phyloP scores from a whole-genome alignment of 2,329 filamentous ascomycete genomes.

The Metarhizium robertsii region DNA sequence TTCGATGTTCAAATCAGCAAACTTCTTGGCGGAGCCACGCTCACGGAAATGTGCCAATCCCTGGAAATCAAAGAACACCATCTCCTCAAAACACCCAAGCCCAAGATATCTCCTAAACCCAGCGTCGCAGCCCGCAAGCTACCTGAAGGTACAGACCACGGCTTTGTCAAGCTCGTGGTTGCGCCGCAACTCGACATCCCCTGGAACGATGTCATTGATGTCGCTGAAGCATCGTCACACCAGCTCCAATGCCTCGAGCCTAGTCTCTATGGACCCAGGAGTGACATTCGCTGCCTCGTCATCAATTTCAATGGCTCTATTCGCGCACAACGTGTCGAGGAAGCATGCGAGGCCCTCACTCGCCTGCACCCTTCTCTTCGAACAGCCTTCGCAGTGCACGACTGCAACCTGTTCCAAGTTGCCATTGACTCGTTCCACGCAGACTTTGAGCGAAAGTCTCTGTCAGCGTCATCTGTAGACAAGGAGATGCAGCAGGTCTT shows the following conservation, averaged over 20 bases:
- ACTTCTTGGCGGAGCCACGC: conserved; percentile 28
- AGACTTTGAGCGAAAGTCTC: conserved; percentile 34
- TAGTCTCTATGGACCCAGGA: conserved; percentile 32
- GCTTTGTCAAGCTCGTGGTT: conserved; percentile 30
- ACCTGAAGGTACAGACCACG: conserved; percentile 15
- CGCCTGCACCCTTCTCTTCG: conserved; percentile 42
- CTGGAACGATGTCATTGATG: conserved; percentile 33
- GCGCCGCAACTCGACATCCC: conserved; percentile 33
- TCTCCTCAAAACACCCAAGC: neutral
- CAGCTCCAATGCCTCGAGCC: conserved; percentile 40
- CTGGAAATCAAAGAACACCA: conserved; percentile 10
- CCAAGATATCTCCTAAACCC: conserved; percentile 4
- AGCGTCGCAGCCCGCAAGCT: conserved; percentile 5
- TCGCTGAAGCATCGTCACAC: conserved; percentile 36
- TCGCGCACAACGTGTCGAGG: conserved; percentile 32
- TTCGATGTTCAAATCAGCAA: conserved; percentile 32
- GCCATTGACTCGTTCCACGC: conserved; percentile 32
- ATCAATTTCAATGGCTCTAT: conserved; percentile 37
- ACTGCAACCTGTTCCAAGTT: conserved; percentile 38
- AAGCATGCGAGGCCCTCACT: conserved; percentile 34
- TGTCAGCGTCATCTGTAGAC: conserved; percentile 29
- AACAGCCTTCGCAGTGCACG: conserved; percentile 41
- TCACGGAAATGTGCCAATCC: conserved; percentile 36
- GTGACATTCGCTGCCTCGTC: conserved; percentile 37
- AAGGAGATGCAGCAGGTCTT: conserved; percentile 30